Evolutionary conservation across 2,329 filamentous ascomycete genomes (phyloP), one percentile per base, ranked within the genome.

Genomic region (Plenodomus biglobosus): DNA sequence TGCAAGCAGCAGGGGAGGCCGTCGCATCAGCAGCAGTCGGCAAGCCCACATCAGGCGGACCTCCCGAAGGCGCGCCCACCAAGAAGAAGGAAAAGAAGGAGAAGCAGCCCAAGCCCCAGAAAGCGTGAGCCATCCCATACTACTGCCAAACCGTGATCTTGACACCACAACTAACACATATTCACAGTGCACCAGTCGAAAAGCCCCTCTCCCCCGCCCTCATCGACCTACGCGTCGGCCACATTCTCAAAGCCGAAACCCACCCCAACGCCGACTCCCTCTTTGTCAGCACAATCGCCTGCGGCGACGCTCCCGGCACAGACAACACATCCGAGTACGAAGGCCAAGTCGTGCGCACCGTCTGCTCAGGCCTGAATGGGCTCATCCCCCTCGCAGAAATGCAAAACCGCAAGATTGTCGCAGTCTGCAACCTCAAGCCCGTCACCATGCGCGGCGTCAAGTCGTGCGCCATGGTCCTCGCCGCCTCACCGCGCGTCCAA

Each of bases 241-340:
- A 97, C 78, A 96, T 99, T 64, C 85, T 99, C 68, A 95, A 96
- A 76, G 92, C 92, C 42, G 83, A 94, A 75, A 88, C 91, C 73
- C 94, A 99, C 78, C 94, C 94, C 44, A 95, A 99, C 65, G 94
- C 94, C 58, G 94, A 99, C 78, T 95, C 89, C 11, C 83, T 99
- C 43, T 99, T 85, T 75, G 94, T 99, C 52, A 95, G 89, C 53
- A 97, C 92, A 44, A 95, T 99, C 67, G 90, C 91, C 56, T 91
- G 92, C 77, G 94, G 94, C 57, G 94, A 99, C 74, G 80, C 87
- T 51, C 81, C 90, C 5, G 90, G 89, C 55, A 85, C 86, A 37
- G 89, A 96, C 38, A 92, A 97, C 76, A 96, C 92, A 34, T 83
- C 85, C 62, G 90, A 96, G 76, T 89, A 89, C 73, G 92, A 96